Evolutionary conservation across 176 grass and related monocot species (phyloP).

Genomic region (Eragrostis nindensis): DNA sequence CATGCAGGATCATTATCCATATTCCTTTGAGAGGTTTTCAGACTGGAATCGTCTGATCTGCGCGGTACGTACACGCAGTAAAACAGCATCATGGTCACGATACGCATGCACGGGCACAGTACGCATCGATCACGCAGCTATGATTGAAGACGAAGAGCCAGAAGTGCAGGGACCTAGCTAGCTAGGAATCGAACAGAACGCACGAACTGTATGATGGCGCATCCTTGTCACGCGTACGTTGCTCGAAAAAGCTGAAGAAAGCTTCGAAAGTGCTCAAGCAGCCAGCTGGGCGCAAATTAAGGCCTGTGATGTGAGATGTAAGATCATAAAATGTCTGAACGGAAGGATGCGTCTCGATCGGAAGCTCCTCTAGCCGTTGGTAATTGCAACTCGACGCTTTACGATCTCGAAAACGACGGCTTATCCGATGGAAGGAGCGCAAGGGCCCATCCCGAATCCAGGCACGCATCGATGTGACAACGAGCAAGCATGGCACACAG

Average conservation of each 20-base stretch:
- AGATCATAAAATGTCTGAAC: not conserved
- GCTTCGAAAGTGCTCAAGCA: not conserved
- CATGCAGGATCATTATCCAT: not conserved
- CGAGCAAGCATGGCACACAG: not conserved
- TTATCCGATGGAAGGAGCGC: not conserved
- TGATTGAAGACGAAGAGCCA: not conserved
- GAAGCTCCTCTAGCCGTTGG: not conserved
- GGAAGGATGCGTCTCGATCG: too few species aligned
- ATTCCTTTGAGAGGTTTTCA: not conserved
- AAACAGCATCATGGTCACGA: not conserved
- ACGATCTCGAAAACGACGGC: not conserved
- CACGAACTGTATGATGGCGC: conserved; percentile 44
- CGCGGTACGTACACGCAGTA: not conserved
- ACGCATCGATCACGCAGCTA: too few species aligned
- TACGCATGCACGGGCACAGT: too few species aligned
- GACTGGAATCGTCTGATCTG: not conserved
- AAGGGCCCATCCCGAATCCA: not conserved
- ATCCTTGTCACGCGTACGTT: conserved; percentile 24
- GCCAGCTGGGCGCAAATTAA: not conserved
- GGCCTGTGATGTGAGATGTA: not conserved
- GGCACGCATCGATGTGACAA: not conserved
- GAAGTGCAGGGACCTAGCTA: not conserved
- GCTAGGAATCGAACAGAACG: not conserved
- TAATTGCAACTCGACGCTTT: not conserved
- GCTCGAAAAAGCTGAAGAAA: conserved; percentile 8